Base-by-base conservation (phyloP, 2,329 filamentous ascomycete species). In the Colletotrichum camelliae region DNA sequence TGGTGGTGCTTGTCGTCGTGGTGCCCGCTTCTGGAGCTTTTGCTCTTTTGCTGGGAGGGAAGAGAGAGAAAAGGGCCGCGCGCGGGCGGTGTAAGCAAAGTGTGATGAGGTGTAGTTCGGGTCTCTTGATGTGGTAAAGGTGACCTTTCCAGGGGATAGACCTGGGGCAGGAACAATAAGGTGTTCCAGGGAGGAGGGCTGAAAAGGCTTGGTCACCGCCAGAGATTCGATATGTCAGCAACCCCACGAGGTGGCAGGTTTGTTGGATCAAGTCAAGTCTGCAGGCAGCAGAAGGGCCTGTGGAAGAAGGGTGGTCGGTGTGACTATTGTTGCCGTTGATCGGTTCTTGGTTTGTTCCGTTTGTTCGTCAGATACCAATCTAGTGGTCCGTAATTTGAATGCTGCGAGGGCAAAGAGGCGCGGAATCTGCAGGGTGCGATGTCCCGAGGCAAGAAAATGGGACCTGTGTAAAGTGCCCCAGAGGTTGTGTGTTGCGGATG, bases 111-210 rank as follows among this genome's bases (percentile, higher is more conserved):
- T 72, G 52, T 52, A 21, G 43, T 62, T 37, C 62, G 24, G 31
- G 68, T 64, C 61, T 33, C n/a, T 52, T 52, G 43, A 52, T 21
- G 43, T 52, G 29, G 68, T 48, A 31, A 61, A 64, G 33, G 48
- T 37, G 27, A 21, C 18, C 29, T 74, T 18, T 48, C 3, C 35
- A 66, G 62, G 55, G 57, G 55, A 70, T 31, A 18, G 27, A 58
- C 13, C 35, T 62, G 64, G 48, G 39, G 55, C 43, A 74, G 70
- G 70, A 76, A 58, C 74, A 74, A 74, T 55, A 76, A 76, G 57
- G 57, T 76, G 70, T 74, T 74, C 74, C 70, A 66, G 65, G 70
- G 64, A 73, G 73, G 33, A 75, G 70, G 58, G 73, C 70, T 69
- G 35, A 61, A 69, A 66, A 58, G 64, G 70, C 27, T 74, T 73